Percentiles rank a stretch among this genome's conserved stretches.
These are phyloP conservation scores for Corynespora cassiicola DNA, from an alignment of 2,329 filamentous ascomycete genomes.

Conservation along the genomic window DNA sequence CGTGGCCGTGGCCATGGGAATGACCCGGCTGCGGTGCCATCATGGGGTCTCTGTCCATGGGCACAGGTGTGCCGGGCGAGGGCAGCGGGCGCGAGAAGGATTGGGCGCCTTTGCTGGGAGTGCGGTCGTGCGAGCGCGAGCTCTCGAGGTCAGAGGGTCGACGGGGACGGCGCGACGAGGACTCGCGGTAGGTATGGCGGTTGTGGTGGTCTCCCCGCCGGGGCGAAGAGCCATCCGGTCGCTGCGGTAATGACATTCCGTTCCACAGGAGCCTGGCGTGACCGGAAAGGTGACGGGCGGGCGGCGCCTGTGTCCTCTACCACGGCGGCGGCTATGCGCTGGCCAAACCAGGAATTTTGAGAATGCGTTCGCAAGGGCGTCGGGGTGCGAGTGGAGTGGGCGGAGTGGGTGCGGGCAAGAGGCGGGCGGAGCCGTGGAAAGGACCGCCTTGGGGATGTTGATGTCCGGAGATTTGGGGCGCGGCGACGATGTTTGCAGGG, in stretches of 20 bases:
- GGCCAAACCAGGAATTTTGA: too few relatives aligned
- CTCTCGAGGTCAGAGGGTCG: conserved; percentile 73
- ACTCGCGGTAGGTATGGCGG: conserved; percentile 67
- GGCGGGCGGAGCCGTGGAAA: too few relatives aligned
- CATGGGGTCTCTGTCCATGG: conserved; percentile 60
- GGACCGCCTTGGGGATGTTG: too few relatives aligned
- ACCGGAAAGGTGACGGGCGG: background rate
- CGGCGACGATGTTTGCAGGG: conserved; percentile 8
- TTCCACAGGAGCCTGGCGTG: conserved; percentile 14
- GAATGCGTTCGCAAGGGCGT: too few relatives aligned
- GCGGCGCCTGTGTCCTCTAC: too few relatives aligned
- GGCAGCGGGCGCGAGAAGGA: conserved; percentile 49
- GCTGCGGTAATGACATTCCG: conserved; percentile 58
- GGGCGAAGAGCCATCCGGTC: conserved; percentile 69
- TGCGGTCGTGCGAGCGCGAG: conserved; percentile 56
- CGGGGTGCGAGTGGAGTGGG: conserved; percentile 1
- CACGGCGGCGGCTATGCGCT: too few relatives aligned
- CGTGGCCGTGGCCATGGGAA: conserved; percentile 35
- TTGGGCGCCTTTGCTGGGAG: conserved; percentile 48
- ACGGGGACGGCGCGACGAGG: conserved; percentile 69
- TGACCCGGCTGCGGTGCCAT: too few relatives aligned
- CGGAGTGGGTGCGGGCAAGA: background rate
- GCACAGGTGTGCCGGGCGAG: conserved; percentile 51
- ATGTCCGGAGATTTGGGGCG: conserved; percentile 4
- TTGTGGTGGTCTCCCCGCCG: conserved; percentile 57